Evolutionary conservation across 495 filamentous ascomycete species (phyloP).

Genomic region (Aspergillus steynii): DNA sequence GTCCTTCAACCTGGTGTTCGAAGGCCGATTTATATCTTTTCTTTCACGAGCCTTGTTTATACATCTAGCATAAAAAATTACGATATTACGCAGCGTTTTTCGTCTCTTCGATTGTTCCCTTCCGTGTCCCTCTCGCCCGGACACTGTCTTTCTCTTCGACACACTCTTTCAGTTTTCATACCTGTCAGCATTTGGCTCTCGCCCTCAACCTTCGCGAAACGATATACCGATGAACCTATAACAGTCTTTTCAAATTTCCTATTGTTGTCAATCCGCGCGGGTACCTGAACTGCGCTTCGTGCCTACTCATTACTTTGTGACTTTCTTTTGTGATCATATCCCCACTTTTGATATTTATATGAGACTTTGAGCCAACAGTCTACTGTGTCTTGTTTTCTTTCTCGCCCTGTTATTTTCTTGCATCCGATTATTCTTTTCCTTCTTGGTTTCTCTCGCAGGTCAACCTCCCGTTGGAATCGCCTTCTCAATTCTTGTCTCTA

Average conservation of each 20-base stretch:
- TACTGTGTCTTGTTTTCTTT: slow-evolving; percentile 47
- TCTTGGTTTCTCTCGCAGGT: slow-evolving; percentile 28
- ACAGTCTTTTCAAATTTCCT: slow-evolving; percentile 60
- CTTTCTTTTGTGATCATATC: slow-evolving; percentile 60
- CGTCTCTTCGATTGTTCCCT: slow-evolving; percentile 30
- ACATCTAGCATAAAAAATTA: slow-evolving; percentile 33
- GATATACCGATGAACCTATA: slow-evolving; percentile 67
- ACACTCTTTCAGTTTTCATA: slow-evolving; percentile 28
- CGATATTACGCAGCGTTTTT: slow-evolving; percentile 56
- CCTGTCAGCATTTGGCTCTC: slow-evolving; percentile 37
- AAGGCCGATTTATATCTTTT: slow-evolving; percentile 26
- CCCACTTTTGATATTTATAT: slow-evolving; percentile 59
- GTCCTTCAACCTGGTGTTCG: slow-evolving; percentile 47
- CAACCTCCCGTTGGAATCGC: slow-evolving; percentile 31
- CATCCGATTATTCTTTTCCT: slow-evolving; percentile 25
- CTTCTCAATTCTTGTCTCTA: slow-evolving; percentile 42
- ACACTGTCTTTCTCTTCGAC: slow-evolving; percentile 31
- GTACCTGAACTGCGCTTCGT: slow-evolving; percentile 44
- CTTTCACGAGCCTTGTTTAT: slow-evolving; percentile 30
- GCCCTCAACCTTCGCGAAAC: slow-evolving; percentile 44
- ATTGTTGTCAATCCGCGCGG: slow-evolving; percentile 45
- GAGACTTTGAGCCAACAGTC: slow-evolving; percentile 65
- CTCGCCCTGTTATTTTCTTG: slow-evolving; percentile 17
- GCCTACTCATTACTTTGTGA: slow-evolving; percentile 38
- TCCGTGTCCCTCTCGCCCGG: background rate